Conservation (phyloP, 257 asterid genomes). For the Solanum tacnaense region DNA sequence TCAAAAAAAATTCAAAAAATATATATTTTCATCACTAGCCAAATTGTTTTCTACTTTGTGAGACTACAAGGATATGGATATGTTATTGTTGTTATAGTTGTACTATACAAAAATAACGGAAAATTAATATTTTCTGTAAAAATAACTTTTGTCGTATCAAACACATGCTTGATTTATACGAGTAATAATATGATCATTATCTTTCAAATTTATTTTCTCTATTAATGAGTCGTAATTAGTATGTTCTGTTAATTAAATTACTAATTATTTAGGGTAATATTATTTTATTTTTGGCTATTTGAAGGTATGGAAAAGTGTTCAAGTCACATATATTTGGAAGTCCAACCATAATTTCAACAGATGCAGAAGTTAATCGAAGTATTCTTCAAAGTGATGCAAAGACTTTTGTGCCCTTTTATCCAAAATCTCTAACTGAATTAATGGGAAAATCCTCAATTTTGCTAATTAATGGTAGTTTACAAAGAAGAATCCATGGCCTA, state of each 20-base stretch:
- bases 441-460: conserved; percentile 78
- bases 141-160: not conserved
- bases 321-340: conserved; percentile 88
- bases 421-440: conserved; percentile 72
- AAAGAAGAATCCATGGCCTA: conserved; percentile 74
- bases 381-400: conserved; percentile 76
- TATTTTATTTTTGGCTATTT: not conserved
- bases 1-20: not conserved
- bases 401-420: conserved; percentile 75
- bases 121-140: not conserved
- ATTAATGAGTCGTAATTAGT: not conserved
- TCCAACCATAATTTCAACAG: conserved; percentile 72
- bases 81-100: not conserved
- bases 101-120: not conserved
- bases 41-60: not conserved
- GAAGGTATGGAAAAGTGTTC: conserved; percentile 83
- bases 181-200: not conserved
- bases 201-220: not conserved
- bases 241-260: not conserved
- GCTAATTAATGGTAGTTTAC: conserved; percentile 64
- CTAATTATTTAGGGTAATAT: not conserved
- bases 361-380: conserved; percentile 71
- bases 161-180: not conserved
- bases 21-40: not conserved
- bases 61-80: too few species aligned